A percentile compares a stretch with the other conserved stretches of the same genome.
Conservation (phyloP, 768 basidiomycete species). For the Tephrocybe sp. region DNA sequence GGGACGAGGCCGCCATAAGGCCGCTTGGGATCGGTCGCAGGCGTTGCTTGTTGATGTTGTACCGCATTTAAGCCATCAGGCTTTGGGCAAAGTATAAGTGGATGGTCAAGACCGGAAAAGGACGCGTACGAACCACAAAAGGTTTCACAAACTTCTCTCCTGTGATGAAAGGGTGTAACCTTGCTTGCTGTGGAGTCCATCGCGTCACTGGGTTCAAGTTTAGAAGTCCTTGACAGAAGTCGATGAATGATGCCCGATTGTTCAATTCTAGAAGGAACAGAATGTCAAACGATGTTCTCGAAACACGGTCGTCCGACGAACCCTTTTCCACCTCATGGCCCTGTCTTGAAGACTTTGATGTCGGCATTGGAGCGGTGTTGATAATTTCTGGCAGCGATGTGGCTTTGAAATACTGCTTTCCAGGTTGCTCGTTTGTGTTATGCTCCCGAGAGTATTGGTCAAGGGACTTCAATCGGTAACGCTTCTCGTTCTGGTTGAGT, state of each 20-base stretch:
- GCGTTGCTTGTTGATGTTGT: constrained; percentile 27
- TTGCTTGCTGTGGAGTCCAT: constrained; percentile 97
- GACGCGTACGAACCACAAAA: constrained; percentile 59
- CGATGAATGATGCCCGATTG: constrained; percentile 92
- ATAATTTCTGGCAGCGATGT: constrained; percentile 93
- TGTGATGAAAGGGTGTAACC: constrained; percentile 95
- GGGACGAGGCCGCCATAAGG: constrained; percentile 93
- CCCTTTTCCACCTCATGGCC: constrained; percentile 89
- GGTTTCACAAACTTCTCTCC: constrained; percentile 93
- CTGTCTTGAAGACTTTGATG: constrained; percentile 74
- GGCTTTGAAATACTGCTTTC: constrained; percentile 98
- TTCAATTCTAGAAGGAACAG: constrained; percentile 67
- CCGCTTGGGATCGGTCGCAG: constrained; percentile 65
- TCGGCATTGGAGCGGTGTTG: constrained; percentile 91
- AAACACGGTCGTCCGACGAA: constrained; percentile 28
- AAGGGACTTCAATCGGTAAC: constrained; percentile 83
- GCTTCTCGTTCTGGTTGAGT: constrained; percentile 71
- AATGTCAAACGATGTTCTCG: background rate
- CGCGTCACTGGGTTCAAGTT: constrained; percentile 93
- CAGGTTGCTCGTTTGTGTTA: constrained; percentile 93
- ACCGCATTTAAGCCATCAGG: constrained; percentile 46
- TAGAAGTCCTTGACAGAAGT: constrained; percentile 93
- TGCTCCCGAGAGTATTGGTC: constrained; percentile 97
- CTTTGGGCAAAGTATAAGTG: constrained; percentile 25
- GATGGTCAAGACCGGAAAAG: constrained; percentile 8